Evolutionary conservation across 352 stramenopile species (phyloP), one percentile per base, ranked within the genome.

Genomic region (Blastocystis hominis): DNA sequence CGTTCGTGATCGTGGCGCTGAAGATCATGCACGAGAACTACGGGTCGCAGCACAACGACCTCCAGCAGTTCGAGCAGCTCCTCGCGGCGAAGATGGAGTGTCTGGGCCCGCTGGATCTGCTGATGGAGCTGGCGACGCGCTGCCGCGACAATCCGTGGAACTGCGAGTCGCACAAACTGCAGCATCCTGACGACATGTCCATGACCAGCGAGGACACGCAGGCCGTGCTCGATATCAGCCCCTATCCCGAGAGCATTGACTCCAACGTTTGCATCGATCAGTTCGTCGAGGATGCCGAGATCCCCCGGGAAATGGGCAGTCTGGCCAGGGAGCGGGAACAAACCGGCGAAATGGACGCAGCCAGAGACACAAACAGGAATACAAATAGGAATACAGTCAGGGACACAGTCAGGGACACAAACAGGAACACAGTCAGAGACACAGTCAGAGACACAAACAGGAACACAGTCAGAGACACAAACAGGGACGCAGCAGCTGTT

Each of bases 11-110:
- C 17, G 72, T 84, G 40, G 72, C 72, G 36, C 72, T 84, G 46
- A 84, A 84, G 50, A 84, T 84, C 7, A 36, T 84, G n/a, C 72
- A 84, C 38, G 72, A 84, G n/a, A 69, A 53, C 50, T 84, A 84
- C 44, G 72, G 72, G 24, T 69, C 47, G 3, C 44, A 53, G 3
- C 54, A 61, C 38, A 84, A 84, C 44, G 72, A 84, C 9, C 56
- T 84, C 34, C 72, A 84, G 36, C 46, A 56, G 7, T 84, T 84
- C 38, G 72, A 84, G 50, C 15, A n/a, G 36, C 13, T 84, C 36
- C 24, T 84, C 3, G 72, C 72, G 3, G 72, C 50, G 2, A 66
- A 68, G 20, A 7, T 47, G 50, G 56, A 46, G 15, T 84, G 20
- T 68, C 53, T 61, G 36, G 72, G 72, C 2, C 72, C 72, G 40